A percentile compares a stretch with the other conserved stretches of the same genome.
Evolutionary conservation across 768 basidiomycete genomes (phyloP).

Genomic region (Lactarius trivialis): DNA sequence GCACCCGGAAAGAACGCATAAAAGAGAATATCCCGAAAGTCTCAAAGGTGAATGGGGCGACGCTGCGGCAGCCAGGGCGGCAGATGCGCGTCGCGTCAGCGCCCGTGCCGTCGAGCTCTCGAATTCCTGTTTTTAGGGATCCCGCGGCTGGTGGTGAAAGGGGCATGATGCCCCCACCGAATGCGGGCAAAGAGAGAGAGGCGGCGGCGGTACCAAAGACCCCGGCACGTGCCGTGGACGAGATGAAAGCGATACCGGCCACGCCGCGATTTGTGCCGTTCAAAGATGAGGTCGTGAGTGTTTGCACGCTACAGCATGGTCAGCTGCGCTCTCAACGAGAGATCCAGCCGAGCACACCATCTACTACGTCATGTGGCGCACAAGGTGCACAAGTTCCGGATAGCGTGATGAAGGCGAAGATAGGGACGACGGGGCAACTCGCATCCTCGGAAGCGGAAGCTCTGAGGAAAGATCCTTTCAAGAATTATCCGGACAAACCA

Average conservation of each 20-base stretch:
- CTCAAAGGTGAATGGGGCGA: slow-evolving; percentile 61
- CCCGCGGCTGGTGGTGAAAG: slow-evolving; percentile 39
- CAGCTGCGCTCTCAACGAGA: slow-evolving; percentile 23
- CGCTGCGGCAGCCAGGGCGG: slow-evolving; percentile 54
- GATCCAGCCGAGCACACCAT: slow-evolving; percentile 28
- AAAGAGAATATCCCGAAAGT: slow-evolving; percentile 75
- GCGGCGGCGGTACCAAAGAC: slow-evolving; percentile 30
- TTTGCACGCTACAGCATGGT: slow-evolving; percentile 10
- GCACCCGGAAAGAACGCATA: slow-evolving; percentile 68
- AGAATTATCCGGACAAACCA: slow-evolving; percentile 51
- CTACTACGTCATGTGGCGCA: slow-evolving; percentile 29
- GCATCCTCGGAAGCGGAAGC: slow-evolving; percentile 68
- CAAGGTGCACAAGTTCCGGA: slow-evolving; percentile 37
- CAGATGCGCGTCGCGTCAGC: slow-evolving; percentile 45
- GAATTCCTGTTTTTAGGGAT: slow-evolving; percentile 62
- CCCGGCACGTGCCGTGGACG: slow-evolving; percentile 29
- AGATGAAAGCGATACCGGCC: slow-evolving; percentile 32
- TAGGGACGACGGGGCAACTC: slow-evolving; percentile 33
- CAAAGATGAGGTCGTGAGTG: slow-evolving; percentile 55
- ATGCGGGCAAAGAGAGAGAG: slow-evolving; percentile 28
- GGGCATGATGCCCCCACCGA: slow-evolving; percentile 26
- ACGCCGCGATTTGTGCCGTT: slow-evolving; percentile 65
- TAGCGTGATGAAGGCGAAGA: slow-evolving; percentile 65
- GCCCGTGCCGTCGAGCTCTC: slow-evolving; percentile 38
- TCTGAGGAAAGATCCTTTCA: slow-evolving; percentile 69